Evolutionary conservation across 73 alveolate genomes (phyloP).

Genomic region (Effrenium voratum): DNA sequence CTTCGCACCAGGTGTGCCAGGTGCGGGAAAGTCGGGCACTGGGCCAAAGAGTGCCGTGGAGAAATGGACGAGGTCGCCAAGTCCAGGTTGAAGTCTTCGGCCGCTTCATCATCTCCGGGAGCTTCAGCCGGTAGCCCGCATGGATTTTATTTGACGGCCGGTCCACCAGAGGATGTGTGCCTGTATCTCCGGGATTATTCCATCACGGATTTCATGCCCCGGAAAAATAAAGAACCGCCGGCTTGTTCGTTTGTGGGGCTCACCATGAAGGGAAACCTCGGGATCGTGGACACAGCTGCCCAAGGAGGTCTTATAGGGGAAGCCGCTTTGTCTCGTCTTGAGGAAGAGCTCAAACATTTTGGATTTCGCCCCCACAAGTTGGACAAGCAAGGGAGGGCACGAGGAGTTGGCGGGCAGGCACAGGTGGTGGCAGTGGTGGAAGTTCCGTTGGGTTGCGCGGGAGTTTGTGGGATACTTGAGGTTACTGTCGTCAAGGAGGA

Average conservation of each 20-base stretch:
- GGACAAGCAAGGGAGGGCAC: neutral
- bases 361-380: neutral
- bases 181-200: neutral
- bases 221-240: no score
- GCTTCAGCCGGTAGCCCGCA: neutral
- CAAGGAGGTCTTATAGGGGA: neutral
- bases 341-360: neutral
- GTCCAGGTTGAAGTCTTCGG: neutral
- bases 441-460: neutral
- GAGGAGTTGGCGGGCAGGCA: neutral
- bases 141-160: neutral
- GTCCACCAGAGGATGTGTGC: neutral
- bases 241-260: neutral
- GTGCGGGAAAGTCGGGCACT: neutral
- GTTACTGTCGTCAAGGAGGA: neutral
- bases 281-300: neutral
- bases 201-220: neutral
- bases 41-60: conserved; percentile 2
- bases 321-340: neutral
- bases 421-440: neutral
- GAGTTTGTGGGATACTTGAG: no score
- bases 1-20: conserved; percentile 27
- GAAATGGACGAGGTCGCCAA: neutral
- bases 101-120: neutral
- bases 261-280: neutral